A percentile compares a stretch with the other conserved stretches of the same genome.
Evolutionary conservation across 1,284 basidiomycete genomes (phyloP).

Genomic region (Pisolithus thermaeus): DNA sequence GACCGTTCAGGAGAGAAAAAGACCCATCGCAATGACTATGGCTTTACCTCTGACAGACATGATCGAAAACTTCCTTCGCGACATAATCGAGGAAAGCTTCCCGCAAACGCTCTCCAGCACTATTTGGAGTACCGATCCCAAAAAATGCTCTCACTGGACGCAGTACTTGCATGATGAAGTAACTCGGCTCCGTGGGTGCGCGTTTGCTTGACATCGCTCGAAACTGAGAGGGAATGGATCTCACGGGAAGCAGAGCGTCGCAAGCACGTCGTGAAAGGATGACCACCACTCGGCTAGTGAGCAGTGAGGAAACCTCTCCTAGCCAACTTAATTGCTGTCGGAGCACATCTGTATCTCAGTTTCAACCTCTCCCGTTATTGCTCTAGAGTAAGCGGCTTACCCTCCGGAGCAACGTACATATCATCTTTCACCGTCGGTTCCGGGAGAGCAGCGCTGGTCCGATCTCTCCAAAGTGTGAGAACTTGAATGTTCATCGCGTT

Average conservation of each 20-base stretch:
- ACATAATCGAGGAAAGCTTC: constrained; percentile 49
- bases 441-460: constrained; percentile 58
- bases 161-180: constrained; percentile 78
- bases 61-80: constrained; percentile 66
- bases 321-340: constrained; percentile 44
- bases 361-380: neutral
- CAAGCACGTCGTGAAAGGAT: constrained; percentile 76
- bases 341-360: constrained; percentile 46
- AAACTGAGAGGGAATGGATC: constrained; percentile 84
- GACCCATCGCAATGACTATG: neutral
- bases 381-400: constrained; percentile 29
- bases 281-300: constrained; percentile 61
- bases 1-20: constrained; percentile 1
- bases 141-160: constrained; percentile 81
- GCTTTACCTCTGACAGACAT: constrained; percentile 61
- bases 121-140: constrained; percentile 48
- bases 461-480: constrained; percentile 55
- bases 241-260: constrained; percentile 82
- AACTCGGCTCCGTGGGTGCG: constrained; percentile 69
- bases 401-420: constrained; percentile 41
- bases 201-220: constrained; percentile 75
- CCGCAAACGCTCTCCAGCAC: constrained; percentile 53
- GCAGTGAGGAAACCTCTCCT: constrained; percentile 42
- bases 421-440: constrained; percentile 27
- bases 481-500: constrained; percentile 47